These are phyloP conservation scores for Cenchrus americanus DNA, from an alignment of 176 grass and related monocot species.

Conservation along the genomic window DNA sequence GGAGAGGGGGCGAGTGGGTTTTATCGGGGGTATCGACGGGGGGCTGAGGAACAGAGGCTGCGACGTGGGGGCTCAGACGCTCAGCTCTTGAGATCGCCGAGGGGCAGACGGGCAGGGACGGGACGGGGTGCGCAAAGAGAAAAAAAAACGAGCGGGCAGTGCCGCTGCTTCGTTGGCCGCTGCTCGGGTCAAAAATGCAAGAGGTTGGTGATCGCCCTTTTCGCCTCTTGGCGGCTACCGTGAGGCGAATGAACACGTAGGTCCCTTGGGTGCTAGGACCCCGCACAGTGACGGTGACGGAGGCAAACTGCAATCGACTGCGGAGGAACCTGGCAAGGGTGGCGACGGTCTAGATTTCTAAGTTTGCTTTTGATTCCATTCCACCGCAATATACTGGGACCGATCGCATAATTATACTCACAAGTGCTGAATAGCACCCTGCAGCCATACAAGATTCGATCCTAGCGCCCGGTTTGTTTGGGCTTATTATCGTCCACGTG, in stretches of 20 bases:
- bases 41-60: neutral
- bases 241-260: neutral
- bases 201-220: neutral
- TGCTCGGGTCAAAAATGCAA: conserved; percentile 23
- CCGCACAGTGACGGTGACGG: no score
- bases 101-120: neutral
- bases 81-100: conserved; percentile 52
- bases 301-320: no score
- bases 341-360: no score
- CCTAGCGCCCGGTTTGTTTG: no score
- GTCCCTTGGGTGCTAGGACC: no score
- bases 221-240: conserved; percentile 18
- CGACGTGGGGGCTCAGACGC: neutral
- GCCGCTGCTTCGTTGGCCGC: neutral
- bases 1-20: conserved; percentile 9
- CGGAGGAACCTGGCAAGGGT: no score
- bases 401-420: no score
- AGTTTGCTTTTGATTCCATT: no score
- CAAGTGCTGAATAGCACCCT: no score
- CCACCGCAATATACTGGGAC: no score
- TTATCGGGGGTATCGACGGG: conserved; percentile 58
- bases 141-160: neutral
- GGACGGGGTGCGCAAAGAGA: neutral
- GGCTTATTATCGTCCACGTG: no score
- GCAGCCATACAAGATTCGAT: no score